A percentile compares a stretch with the other conserved stretches of the same genome.
phyloP scores from a whole-genome alignment of 768 basidiomycete species.

The Kwoniella dendrophila region DNA sequence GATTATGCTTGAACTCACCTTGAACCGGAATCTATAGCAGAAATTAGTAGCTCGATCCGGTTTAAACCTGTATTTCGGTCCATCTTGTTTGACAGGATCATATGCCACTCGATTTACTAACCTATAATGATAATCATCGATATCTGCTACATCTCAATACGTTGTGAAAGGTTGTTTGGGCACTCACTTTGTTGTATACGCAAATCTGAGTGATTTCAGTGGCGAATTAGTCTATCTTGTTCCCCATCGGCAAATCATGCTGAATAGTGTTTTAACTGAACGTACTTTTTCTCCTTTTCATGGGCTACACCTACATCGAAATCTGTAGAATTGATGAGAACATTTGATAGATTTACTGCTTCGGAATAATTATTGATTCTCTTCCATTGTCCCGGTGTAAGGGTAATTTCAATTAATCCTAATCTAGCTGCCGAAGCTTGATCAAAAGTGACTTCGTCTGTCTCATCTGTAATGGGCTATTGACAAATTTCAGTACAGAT shows the following conservation, averaged over 20 bases:
- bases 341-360: background rate
- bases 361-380: background rate
- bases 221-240: background rate
- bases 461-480: background rate
- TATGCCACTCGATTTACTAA: background rate
- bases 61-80: too few relatives aligned
- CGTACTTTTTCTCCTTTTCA: background rate
- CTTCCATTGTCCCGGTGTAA: background rate
- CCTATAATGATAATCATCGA: background rate
- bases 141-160: background rate
- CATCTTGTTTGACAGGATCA: too few relatives aligned
- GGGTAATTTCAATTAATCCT: background rate
- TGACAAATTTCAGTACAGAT: background rate
- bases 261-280: background rate
- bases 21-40: background rate
- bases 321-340: background rate
- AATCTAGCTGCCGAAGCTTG: background rate
- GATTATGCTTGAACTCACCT: background rate
- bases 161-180: background rate
- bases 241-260: background rate
- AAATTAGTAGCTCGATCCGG: background rate
- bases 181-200: background rate
- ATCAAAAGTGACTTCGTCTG: background rate
- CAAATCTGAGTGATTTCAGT: background rate
- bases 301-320: background rate